Conservation (phyloP, 768 basidiomycete species). For the Terana coerulea region DNA sequence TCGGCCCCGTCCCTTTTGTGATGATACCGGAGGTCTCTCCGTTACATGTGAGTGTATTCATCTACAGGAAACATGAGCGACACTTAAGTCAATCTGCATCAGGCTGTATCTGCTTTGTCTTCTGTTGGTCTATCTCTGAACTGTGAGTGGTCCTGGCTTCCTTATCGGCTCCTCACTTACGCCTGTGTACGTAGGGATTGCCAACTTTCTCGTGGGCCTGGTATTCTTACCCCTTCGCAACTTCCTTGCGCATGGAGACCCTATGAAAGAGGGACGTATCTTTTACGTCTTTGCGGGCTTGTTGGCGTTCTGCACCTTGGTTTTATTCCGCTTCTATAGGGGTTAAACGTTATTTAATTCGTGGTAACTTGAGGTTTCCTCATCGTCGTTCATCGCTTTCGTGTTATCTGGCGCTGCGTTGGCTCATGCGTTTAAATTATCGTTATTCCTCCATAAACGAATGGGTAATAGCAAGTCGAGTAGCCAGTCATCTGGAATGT, state of each 20-base stretch:
- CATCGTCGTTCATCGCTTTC: too few species aligned
- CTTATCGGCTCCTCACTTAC: not conserved
- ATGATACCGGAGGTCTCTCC: constrained; percentile 91
- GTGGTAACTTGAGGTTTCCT: too few species aligned
- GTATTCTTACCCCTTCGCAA: constrained; percentile 83
- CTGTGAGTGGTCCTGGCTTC: constrained; percentile 39
- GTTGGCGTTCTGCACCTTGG: constrained; percentile 34
- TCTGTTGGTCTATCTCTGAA: constrained; percentile 71
- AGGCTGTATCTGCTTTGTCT: constrained; percentile 81
- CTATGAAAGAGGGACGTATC: constrained; percentile 73
- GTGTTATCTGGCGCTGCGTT: too few species aligned
- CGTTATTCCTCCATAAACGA: too few species aligned
- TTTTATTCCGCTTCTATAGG: constrained; percentile 28
- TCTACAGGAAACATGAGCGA: too few species aligned
- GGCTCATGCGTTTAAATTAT: too few species aligned
- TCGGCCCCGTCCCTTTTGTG: constrained; percentile 92
- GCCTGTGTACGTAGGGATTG: constrained; percentile 52
- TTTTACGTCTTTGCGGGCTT: constrained; percentile 80
- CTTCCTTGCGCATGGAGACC: constrained; percentile 56
- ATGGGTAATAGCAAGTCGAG: too few species aligned
- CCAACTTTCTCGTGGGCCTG: constrained; percentile 83
- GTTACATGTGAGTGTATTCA: constrained; percentile 49
- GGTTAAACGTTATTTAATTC: constrained; percentile 14
- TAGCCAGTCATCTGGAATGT: too few species aligned
- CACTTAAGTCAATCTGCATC: constrained; percentile 8